Evolutionary conservation across 2,329 filamentous ascomycete genomes (phyloP), one percentile per base, ranked within the genome.

Genomic region (Bipolaris zeicola): DNA sequence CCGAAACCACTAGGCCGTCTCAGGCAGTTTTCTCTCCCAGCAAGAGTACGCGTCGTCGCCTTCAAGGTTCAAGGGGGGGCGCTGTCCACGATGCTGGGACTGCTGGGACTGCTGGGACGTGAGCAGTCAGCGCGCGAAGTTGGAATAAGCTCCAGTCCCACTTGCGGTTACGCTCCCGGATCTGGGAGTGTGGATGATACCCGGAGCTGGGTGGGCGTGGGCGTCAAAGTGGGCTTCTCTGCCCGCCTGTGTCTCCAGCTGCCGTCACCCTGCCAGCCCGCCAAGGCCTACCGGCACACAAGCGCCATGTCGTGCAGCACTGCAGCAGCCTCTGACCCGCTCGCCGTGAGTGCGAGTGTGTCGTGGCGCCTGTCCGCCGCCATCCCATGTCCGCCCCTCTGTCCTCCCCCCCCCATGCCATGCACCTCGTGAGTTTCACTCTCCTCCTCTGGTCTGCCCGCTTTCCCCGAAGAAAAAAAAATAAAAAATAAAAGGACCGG

Each of bases 131-230:
- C 48, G 38, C 24, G 53, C 38, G 65, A 64, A 63, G 68, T 71
- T 55, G 60, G 64, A 69, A 66, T 71, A 71, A 71, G 68, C 68
- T 69, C 68, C 66, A 63, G 67, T 67, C 68, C 68, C 67, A 69
- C 66, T 63, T 63, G 60, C 64, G 64, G 62, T 66, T 66, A 56
- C 65, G 61, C 61, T 61, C 60, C 62, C 55, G 60, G 48, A 59
- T 67, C 62, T 65, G 65, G 66, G 26, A 28, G 64, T 62, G 58
- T 57, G 57, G 48, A 58, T 57, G 61, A 57, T 62, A 62, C 50
- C 61, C 60, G 62, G 54, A 39, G 61, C 57, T 65, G 62, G 64
- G 60, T 65, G 62, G 64, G 61, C 60, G 51, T 52, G 62, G 64
- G 61, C 60, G 51, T 52, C 54, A 64, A 61, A 57, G 62, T 66